Percentiles rank a stretch among this genome's conserved stretches.
Evolutionary conservation across 106 monocot genomes (phyloP).

Genomic region (Allium fistulosum): DNA sequence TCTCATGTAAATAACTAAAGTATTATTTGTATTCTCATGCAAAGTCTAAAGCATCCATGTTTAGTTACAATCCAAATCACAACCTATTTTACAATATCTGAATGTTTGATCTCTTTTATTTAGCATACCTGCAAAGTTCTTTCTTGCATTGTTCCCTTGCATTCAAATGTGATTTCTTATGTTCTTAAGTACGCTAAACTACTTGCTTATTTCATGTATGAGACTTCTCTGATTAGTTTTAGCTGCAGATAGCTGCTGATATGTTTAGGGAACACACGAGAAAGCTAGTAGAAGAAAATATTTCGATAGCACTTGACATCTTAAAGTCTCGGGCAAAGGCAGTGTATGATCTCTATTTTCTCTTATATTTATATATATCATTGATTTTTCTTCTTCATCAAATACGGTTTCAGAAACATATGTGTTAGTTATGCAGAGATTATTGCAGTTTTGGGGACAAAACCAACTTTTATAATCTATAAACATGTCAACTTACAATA

Average conservation of each 20-base stretch:
- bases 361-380: background rate
- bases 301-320: slow-evolving; percentile 51
- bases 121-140: background rate
- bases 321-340: slow-evolving; percentile 71
- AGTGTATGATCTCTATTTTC: slow-evolving; percentile 33
- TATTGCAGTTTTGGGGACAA: too few relatives aligned
- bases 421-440: too few relatives aligned
- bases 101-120: too few relatives aligned
- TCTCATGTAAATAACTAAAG: too few relatives aligned
- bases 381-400: too few relatives aligned
- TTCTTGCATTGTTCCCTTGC: background rate
- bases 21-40: too few relatives aligned
- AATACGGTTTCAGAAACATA: too few relatives aligned
- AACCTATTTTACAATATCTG: too few relatives aligned
- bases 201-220: background rate
- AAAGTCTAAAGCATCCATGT: too few relatives aligned
- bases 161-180: background rate
- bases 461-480: too few relatives aligned
- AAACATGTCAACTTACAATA: too few relatives aligned
- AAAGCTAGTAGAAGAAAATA: slow-evolving; percentile 75
- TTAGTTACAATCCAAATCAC: too few relatives aligned
- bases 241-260: slow-evolving; percentile 80
- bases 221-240: slow-evolving; percentile 2
- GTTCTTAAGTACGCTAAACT: background rate
- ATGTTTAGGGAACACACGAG: slow-evolving; percentile 78